These are phyloP conservation scores for Cunninghamia lanceolata DNA, from an alignment of 75 land plant genomes.

Conservation along the genomic window DNA sequence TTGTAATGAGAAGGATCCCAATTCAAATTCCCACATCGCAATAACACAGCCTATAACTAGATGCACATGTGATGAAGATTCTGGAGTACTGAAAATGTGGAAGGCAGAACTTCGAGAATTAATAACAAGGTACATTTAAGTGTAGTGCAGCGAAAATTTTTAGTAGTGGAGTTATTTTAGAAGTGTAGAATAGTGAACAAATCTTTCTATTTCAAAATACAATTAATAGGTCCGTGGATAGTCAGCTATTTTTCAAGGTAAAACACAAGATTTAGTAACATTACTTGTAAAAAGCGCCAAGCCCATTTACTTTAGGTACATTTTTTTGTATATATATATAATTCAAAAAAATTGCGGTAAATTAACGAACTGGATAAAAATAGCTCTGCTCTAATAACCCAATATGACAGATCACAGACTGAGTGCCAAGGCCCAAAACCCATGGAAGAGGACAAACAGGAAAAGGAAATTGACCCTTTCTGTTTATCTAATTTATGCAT, in stretches of 20 bases:
- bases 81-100: background rate
- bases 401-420: background rate
- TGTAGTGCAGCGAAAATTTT: background rate
- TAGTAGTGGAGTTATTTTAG: too few relatives aligned
- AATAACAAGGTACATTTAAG: background rate
- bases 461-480: too few relatives aligned
- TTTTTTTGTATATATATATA: too few relatives aligned
- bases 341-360: too few relatives aligned
- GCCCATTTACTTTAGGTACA: too few relatives aligned
- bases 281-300: too few relatives aligned
- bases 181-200: background rate
- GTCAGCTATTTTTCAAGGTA: too few relatives aligned
- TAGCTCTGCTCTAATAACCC: background rate
- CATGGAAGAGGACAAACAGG: too few relatives aligned
- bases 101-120: background rate
- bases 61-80: background rate
- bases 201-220: background rate
- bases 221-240: background rate
- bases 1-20: background rate
- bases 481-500: background rate
- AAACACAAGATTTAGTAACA: too few relatives aligned
- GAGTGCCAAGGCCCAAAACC: background rate
- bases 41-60: background rate
- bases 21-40: background rate
- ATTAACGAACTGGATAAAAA: too few relatives aligned